Conservation (phyloP, 176 grass and related monocot genomes). For the Puccinellia tenuiflora region DNA sequence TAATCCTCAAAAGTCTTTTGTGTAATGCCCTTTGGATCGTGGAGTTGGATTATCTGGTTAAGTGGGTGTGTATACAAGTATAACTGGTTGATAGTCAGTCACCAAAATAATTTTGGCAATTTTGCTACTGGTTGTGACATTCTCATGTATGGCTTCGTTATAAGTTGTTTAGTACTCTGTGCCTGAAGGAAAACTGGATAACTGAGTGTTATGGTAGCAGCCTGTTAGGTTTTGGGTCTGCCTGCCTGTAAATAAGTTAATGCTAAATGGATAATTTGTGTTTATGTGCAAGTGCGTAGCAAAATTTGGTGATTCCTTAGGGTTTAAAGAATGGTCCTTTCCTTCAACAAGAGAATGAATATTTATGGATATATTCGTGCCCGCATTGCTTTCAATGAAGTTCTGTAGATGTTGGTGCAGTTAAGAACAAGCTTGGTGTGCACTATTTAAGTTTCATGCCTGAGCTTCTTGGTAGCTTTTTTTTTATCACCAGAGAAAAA, state of each 20-base stretch:
- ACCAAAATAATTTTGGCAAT: neutral
- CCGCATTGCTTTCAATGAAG: neutral
- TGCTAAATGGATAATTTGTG: neutral
- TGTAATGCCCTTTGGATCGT: neutral
- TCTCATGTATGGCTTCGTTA: neutral
- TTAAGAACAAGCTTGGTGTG: neutral
- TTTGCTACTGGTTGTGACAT: neutral
- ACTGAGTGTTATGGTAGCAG: neutral
- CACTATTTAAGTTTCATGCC: neutral
- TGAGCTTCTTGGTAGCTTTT: neutral
- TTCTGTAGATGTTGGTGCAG: neutral
- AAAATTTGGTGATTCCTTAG: neutral
- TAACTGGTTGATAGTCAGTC: neutral
- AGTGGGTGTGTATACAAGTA: neutral
- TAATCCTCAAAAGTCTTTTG: neutral
- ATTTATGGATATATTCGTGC: neutral
- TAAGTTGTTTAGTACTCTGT: neutral
- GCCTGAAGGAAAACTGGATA: neutral
- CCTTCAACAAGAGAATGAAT: neutral
- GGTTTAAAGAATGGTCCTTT: neutral
- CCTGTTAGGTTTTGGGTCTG: neutral
- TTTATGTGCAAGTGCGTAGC: neutral
- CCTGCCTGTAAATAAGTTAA: neutral
- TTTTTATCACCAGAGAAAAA: neutral
- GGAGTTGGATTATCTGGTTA: neutral